phyloP scores from a whole-genome alignment of 306 rosid genomes.

The Fragaria ananassa region DNA sequence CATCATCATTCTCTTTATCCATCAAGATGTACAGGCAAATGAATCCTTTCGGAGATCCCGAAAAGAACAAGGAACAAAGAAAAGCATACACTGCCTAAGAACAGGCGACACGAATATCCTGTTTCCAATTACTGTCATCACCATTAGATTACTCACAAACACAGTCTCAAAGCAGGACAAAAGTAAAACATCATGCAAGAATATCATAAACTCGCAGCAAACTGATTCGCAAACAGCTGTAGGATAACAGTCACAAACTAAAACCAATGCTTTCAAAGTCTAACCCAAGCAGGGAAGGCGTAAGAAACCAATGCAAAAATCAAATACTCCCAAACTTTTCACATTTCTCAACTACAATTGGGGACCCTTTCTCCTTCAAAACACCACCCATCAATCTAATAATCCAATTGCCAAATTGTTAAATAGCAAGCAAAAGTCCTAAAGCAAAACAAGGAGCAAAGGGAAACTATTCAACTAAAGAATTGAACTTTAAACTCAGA shows the following conservation, averaged over 20 bases:
- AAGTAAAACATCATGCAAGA: not conserved
- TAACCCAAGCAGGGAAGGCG: not conserved
- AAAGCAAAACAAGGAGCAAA: not conserved
- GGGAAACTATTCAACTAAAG: not conserved
- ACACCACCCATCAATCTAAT: not conserved
- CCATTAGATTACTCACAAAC: not conserved
- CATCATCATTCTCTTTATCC: not conserved
- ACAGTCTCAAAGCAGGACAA: not conserved
- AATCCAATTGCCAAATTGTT: not conserved
- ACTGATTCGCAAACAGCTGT: not conserved
- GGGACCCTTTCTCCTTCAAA: not conserved
- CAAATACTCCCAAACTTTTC: not conserved
- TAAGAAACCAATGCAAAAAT: too few species aligned
- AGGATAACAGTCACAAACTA: not conserved
- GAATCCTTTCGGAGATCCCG: constrained; percentile 8
- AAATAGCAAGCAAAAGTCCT: not conserved
- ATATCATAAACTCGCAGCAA: not conserved
- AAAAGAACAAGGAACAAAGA: not conserved
- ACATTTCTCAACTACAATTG: not conserved
- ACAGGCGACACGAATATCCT: not conserved
- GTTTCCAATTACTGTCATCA: constrained; percentile 5
- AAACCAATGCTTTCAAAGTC: not conserved
- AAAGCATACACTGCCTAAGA: not conserved
- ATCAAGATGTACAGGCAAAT: constrained; percentile 6
- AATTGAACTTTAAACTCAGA: not conserved